Percentiles rank a stretch among this genome's conserved stretches.
These are phyloP conservation scores for Penicillium pulvis DNA, from an alignment of 495 filamentous ascomycete genomes.

Conservation along the genomic window DNA sequence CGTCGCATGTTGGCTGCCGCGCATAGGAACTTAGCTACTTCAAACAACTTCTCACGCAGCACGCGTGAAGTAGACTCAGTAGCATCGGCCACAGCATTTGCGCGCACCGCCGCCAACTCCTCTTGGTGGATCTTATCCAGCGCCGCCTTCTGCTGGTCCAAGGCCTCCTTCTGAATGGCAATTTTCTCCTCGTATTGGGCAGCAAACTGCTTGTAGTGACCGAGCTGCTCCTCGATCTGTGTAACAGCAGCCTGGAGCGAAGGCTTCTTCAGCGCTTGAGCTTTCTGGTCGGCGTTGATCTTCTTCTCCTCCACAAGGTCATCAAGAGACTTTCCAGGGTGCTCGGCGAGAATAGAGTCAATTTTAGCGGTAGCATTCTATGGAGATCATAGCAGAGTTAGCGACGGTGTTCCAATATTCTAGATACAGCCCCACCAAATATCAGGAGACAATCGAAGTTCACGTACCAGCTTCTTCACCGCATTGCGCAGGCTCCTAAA, in stretches of 20 bases:
- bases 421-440: neutral
- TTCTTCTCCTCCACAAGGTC: slow-evolving; percentile 79
- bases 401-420: neutral
- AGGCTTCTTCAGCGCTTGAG: slow-evolving; percentile 89
- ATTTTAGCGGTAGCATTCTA: slow-evolving; percentile 79
- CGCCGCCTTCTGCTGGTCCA: slow-evolving; percentile 77
- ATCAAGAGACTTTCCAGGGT: slow-evolving; percentile 75
- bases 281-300: slow-evolving; percentile 83
- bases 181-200: slow-evolving; percentile 71
- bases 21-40: slow-evolving; percentile 77
- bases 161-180: slow-evolving; percentile 66
- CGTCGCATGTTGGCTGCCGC: slow-evolving; percentile 73
- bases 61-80: slow-evolving; percentile 56
- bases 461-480: slow-evolving; percentile 83
- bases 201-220: slow-evolving; percentile 80
- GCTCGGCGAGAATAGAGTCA: slow-evolving; percentile 74
- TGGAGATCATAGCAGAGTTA: slow-evolving; percentile 13
- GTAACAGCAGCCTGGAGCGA: slow-evolving; percentile 69
- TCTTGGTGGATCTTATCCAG: slow-evolving; percentile 70
- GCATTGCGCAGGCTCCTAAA: slow-evolving; percentile 79
- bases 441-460: slow-evolving; percentile 2
- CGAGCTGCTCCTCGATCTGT: slow-evolving; percentile 82
- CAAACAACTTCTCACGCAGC: slow-evolving; percentile 59
- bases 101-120: slow-evolving; percentile 69
- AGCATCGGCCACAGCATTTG: slow-evolving; percentile 63